Evolutionary conservation across 345 rosid genomes (phyloP).

Genomic region (Physaria fendleri): DNA sequence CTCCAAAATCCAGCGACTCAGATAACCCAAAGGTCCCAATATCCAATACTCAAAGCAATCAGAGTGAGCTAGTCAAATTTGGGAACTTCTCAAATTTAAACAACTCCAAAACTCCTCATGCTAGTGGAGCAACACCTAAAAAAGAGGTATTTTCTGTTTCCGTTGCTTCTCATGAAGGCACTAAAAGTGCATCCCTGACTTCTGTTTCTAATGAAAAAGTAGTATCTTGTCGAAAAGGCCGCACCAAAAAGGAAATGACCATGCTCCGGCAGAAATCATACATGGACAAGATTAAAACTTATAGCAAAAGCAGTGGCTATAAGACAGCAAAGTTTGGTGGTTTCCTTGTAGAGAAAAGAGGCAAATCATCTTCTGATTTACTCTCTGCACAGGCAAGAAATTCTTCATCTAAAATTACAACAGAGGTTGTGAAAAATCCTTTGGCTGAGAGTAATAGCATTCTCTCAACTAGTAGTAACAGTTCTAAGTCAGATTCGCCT

Average conservation of each 20-base stretch:
- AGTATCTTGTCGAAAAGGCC: slow-evolving; percentile 51
- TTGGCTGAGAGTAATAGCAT: too few relatives aligned
- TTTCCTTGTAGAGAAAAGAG: slow-evolving; percentile 38
- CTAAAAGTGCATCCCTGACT: slow-evolving; percentile 52
- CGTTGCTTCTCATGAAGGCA: slow-evolving; percentile 40
- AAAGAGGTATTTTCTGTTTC: slow-evolving; percentile 42
- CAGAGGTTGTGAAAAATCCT: slow-evolving; percentile 24
- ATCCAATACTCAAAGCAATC: slow-evolving; percentile 42
- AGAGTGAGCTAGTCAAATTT: slow-evolving; percentile 32
- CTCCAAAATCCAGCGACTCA: slow-evolving; percentile 40
- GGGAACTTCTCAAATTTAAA: slow-evolving; percentile 30
- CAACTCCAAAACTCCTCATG: slow-evolving; percentile 42
- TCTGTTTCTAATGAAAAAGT: slow-evolving; percentile 57
- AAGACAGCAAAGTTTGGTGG: slow-evolving; percentile 30
- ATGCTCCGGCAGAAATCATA: slow-evolving; percentile 63
- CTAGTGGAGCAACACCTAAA: slow-evolving; percentile 36
- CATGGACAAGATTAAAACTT: slow-evolving; percentile 30
- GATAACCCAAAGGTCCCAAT: slow-evolving; percentile 28
- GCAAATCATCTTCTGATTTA: slow-evolving; percentile 32
- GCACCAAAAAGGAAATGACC: slow-evolving; percentile 56
- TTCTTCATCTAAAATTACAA: slow-evolving; percentile 24
- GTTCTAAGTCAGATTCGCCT: slow-evolving; percentile 11
- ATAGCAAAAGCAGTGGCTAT: slow-evolving; percentile 28
- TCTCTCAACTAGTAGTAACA: slow-evolving; percentile 1
- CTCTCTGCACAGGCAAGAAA: slow-evolving; percentile 24